Evolutionary conservation across 2,329 filamentous ascomycete species (phyloP), one percentile per base, ranked within the genome.

Genomic region (Didymella lethalis): DNA sequence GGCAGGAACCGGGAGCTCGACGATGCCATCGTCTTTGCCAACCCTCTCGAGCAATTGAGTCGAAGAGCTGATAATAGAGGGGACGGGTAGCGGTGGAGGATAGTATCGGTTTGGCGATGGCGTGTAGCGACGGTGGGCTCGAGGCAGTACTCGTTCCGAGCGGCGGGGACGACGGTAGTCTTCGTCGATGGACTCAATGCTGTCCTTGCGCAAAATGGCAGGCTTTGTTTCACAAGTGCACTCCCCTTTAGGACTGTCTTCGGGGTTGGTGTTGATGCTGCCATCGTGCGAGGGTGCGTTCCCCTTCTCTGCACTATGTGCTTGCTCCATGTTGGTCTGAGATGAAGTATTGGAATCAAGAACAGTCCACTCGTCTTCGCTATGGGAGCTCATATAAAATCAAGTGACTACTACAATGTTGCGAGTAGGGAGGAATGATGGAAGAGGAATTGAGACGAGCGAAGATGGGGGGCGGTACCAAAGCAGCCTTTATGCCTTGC

Each of bases 361-460:
- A 45, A 64, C 18, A 34, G 64, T 63, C 66, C 65, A 70, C 57
- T 66, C 63, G 41, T 64, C 55, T 4, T 66, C 65, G n/a, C 50
- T 57, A 11, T 55, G 36, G n/a, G 60, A 57, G 62, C 53, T 65
- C 66, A 70, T 70, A 50, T 61, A 68, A 23, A 25, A 16, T 7
- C 36, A n/a, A 48, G 32, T 5, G 26, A 18, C 7, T 3, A 29
- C 29, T 16, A 16, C 8, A 47, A 16, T 25, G n/a, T 31, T 7
- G 23, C 32, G 14, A 12, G 2, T n/a, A 12, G n/a, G 11, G 4
- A 34, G n/a, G 23, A 12, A 20, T n/a, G n/a, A 38, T 14, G 11
- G 29, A 10, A 32, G 18, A 29, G 44, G 6, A 18, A 41, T 26
- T 12, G 40, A 26, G 14, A 4, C 12, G 18, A 25, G 10, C 38